phyloP scores from a whole-genome alignment of 2,329 filamentous ascomycete genomes.

The Penicillium hesseltinei region DNA sequence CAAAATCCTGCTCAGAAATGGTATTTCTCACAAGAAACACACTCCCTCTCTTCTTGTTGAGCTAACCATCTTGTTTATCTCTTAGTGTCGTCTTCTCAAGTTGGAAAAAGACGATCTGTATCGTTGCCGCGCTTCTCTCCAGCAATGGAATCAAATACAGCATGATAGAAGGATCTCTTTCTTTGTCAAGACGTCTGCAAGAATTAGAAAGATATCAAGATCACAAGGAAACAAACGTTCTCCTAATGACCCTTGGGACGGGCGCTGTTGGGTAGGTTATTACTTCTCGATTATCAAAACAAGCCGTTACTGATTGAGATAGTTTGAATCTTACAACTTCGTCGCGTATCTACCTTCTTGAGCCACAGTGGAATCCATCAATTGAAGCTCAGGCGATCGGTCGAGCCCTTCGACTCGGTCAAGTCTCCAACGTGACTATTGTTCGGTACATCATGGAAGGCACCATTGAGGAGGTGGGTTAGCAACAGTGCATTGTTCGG shows the following conservation, averaged over 20 bases:
- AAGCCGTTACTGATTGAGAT: background rate
- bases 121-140: background rate
- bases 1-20: background rate
- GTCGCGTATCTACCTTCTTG: slow-evolving; percentile 7
- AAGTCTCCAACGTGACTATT: background rate
- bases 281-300: background rate
- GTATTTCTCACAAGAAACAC: background rate
- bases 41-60: background rate
- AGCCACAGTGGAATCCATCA: slow-evolving; percentile 9
- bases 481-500: background rate
- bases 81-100: background rate
- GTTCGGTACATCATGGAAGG: slow-evolving; percentile 3
- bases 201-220: background rate
- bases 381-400: slow-evolving; percentile 8
- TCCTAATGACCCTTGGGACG: background rate
- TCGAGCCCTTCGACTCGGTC: slow-evolving; percentile 5
- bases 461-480: slow-evolving; percentile 2
- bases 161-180: background rate
- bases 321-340: background rate
- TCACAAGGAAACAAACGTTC: background rate
- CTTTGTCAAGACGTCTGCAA: background rate
- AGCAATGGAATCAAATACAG: background rate
- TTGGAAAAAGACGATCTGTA: background rate
- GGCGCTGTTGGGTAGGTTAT: background rate
- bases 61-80: background rate